Evolutionary conservation across 2,329 filamentous ascomycete species (phyloP).

Genomic region (Fusarium poae): DNA sequence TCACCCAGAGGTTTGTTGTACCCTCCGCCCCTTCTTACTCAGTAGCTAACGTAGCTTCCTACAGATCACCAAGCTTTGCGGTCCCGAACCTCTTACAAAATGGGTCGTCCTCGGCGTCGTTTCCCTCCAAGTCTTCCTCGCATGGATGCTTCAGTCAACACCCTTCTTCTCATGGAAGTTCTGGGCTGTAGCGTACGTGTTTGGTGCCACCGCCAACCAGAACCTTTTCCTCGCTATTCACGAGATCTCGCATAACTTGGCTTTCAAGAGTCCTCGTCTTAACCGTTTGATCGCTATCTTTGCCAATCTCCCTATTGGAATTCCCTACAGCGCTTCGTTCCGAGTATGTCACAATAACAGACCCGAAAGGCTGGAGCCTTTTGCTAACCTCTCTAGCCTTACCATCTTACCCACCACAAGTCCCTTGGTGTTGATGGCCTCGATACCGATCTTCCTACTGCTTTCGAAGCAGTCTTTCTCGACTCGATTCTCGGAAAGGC

Average conservation of each 20-base stretch:
- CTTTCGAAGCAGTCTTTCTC: slow-evolving; percentile 90
- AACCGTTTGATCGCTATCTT: slow-evolving; percentile 92
- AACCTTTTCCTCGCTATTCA: slow-evolving; percentile 99
- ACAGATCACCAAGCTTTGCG: slow-evolving; percentile 95
- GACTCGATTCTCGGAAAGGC: slow-evolving; percentile 96
- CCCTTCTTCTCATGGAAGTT: slow-evolving; percentile 86
- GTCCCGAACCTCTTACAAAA: slow-evolving; percentile 94
- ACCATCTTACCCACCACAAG: slow-evolving; percentile 99
- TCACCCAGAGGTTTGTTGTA: slow-evolving; percentile 82
- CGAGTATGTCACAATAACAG: slow-evolving; percentile 65
- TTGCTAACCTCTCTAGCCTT: slow-evolving; percentile 70
- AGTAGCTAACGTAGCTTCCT: slow-evolving; percentile 21
- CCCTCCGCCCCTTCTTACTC: not conserved
- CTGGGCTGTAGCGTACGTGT: slow-evolving; percentile 87
- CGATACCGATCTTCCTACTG: slow-evolving; percentile 94
- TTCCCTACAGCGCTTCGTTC: slow-evolving; percentile 97
- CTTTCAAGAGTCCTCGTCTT: slow-evolving; percentile 82
- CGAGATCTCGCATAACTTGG: slow-evolving; percentile 98
- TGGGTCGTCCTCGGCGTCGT: slow-evolving; percentile 90
- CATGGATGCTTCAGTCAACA: slow-evolving; percentile 80
- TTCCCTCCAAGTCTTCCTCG: slow-evolving; percentile 80
- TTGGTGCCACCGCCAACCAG: slow-evolving; percentile 96
- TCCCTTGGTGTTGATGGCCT: slow-evolving; percentile 95
- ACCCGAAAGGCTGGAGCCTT: slow-evolving; percentile 1
- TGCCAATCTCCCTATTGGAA: slow-evolving; percentile 94